Percentiles rank a stretch among this genome's conserved stretches.
phyloP scores from a whole-genome alignment of 345 rosid species.

The Viola odorata region DNA sequence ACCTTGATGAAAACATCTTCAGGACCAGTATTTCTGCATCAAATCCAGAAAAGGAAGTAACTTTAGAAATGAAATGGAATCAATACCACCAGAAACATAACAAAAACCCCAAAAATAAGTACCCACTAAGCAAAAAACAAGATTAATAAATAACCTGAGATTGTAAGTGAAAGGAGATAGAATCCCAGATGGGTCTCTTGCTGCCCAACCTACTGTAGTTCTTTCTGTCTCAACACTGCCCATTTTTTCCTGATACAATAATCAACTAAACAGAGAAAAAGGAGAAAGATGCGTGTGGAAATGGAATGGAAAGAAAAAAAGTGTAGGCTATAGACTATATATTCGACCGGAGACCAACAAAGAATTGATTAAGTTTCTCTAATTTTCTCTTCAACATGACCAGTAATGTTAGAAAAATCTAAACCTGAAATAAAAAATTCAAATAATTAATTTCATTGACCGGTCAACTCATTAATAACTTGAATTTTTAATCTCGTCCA shows the following conservation, averaged over 20 bases:
- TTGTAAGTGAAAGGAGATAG: conserved; percentile 48
- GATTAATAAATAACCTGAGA: conserved; percentile 29
- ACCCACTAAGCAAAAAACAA: neutral
- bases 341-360: no score
- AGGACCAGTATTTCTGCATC: conserved; percentile 38
- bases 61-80: neutral
- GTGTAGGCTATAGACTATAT: neutral
- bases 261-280: neutral
- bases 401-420: no score
- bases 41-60: neutral
- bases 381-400: no score
- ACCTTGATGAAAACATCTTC: conserved; percentile 48
- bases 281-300: neutral
- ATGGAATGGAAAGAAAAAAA: neutral
- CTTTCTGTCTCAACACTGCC: conserved; percentile 26
- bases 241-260: conserved; percentile 7
- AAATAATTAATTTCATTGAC: no score
- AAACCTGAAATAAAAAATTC: no score
- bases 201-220: conserved; percentile 48
- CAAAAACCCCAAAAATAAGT: neutral
- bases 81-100: neutral
- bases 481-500: no score
- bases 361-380: no score
- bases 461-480: no score
- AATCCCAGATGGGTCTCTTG: conserved; percentile 42